A percentile compares a stretch with the other conserved stretches of the same genome.
These are phyloP conservation scores for Hypoxylon sp. DNA, from an alignment of 2,329 filamentous ascomycete species.

Conservation along the genomic window DNA sequence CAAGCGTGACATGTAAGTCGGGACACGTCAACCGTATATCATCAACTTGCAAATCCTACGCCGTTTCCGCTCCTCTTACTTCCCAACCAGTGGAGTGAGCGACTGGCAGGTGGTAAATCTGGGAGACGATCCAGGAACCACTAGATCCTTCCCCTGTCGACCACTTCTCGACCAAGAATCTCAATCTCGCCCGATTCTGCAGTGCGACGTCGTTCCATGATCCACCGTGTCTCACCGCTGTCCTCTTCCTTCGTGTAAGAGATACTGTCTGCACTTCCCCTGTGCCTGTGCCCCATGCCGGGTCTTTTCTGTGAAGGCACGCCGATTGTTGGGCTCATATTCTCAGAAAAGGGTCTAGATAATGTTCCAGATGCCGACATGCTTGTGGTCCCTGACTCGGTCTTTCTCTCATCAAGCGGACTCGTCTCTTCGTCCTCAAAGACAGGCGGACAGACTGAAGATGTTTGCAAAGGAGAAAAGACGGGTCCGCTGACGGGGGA, in stretches of 20 bases:
- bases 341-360: conserved; percentile 36
- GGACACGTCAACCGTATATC: conserved; percentile 7
- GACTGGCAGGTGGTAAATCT: neutral
- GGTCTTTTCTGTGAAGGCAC: conserved; percentile 50
- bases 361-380: conserved; percentile 42
- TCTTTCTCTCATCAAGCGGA: conserved; percentile 32
- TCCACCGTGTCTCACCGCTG: conserved; percentile 73
- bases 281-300: conserved; percentile 56
- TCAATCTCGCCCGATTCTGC: conserved; percentile 76
- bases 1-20: conserved; percentile 22
- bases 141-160: conserved; percentile 68
- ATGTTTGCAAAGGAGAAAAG: conserved; percentile 47
- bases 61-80: neutral
- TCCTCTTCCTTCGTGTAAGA: conserved; percentile 77
- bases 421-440: conserved; percentile 58
- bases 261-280: conserved; percentile 76
- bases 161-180: conserved; percentile 75
- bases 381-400: conserved; percentile 8
- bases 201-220: conserved; percentile 77
- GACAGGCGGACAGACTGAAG: conserved; percentile 58
- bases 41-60: conserved; percentile 6
- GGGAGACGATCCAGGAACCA: conserved; percentile 25
- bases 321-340: conserved; percentile 45
- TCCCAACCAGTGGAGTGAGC: neutral
- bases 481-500: conserved; percentile 43